Evolutionary conservation across 139 green algal genomes (phyloP).

Genomic region (Chlamydomonas sp.): DNA sequence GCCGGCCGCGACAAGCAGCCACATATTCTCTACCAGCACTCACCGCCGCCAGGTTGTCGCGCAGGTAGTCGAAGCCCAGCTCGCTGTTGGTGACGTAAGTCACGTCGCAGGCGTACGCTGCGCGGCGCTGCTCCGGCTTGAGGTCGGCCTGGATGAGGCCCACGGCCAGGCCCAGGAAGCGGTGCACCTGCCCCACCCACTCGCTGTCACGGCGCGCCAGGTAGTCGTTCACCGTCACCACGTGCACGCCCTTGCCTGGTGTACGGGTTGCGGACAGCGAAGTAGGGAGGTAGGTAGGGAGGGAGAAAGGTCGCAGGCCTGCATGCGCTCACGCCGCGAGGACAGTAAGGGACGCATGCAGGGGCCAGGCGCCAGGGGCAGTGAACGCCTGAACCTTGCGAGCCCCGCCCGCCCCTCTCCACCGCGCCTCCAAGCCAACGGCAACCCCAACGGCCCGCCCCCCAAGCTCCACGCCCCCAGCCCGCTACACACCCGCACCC

Average conservation of each 20-base stretch:
- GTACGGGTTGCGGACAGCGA: not conserved
- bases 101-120: constrained; percentile 89
- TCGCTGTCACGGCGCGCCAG: constrained; percentile 94
- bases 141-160: constrained; percentile 89
- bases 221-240: constrained; percentile 99
- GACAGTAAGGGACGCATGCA: no score
- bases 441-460: not conserved
- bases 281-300: no score
- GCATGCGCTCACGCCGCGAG: no score
- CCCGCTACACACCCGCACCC: no score
- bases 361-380: no score
- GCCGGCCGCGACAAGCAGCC: not conserved
- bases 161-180: constrained; percentile 93
- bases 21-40: not conserved
- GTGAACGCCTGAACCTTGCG: no score
- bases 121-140: constrained; percentile 74
- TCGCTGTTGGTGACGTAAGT: constrained; percentile 99
- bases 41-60: constrained; percentile 94
- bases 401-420: constrained; percentile 11
- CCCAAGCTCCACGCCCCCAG: no score
- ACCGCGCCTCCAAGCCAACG: not conserved
- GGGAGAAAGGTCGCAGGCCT: no score
- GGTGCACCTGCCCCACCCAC: constrained; percentile 96
- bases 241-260: constrained; percentile 91
- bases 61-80: constrained; percentile 98